Percentiles rank a stretch among this genome's conserved stretches.
Evolutionary conservation across 495 filamentous ascomycete species (phyloP).

Genomic region (Neurospora sublineolata): DNA sequence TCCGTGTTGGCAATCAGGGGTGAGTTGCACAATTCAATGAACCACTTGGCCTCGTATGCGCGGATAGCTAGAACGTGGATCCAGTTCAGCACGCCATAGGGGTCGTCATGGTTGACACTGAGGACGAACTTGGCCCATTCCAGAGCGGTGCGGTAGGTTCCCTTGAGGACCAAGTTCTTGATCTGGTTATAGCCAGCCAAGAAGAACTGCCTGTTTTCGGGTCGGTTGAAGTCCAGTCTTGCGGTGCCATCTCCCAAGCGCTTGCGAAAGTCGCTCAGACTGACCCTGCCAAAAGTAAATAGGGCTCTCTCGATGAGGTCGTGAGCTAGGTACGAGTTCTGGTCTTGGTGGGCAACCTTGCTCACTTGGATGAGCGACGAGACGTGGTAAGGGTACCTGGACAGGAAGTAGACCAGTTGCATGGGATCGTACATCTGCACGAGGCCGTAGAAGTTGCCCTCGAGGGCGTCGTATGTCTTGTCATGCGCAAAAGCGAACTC

Average conservation of each 20-base stretch:
- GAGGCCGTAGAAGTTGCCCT: conserved; percentile 62
- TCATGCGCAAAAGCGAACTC: conserved; percentile 71
- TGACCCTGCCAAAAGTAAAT: conserved; percentile 82
- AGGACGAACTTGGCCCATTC: conserved; percentile 87
- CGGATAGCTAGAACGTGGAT: conserved; percentile 78
- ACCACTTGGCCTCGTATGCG: conserved; percentile 61
- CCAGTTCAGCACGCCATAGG: conserved; percentile 65
- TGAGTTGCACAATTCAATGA: conserved; percentile 58
- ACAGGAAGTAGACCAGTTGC: conserved; percentile 35
- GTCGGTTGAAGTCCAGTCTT: conserved; percentile 61
- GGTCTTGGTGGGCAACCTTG: conserved; percentile 79
- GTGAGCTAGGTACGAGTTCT: conserved; percentile 70
- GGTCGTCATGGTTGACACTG: conserved; percentile 66
- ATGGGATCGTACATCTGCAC: conserved; percentile 78
- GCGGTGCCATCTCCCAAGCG: conserved; percentile 70
- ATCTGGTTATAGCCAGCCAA: conserved; percentile 84
- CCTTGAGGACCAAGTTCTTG: conserved; percentile 68
- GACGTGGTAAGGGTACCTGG: conserved; percentile 63
- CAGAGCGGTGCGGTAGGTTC: conserved; percentile 84
- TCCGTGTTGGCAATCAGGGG: conserved; percentile 33
- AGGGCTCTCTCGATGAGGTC: conserved; percentile 87
- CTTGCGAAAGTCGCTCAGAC: conserved; percentile 64
- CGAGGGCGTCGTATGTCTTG: conserved; percentile 60
- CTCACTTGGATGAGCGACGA: conserved; percentile 88
- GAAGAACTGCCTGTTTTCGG: conserved; percentile 87